Base-by-base conservation (phyloP, 495 filamentous ascomycete species). In the Aspergillus mulundensis region DNA sequence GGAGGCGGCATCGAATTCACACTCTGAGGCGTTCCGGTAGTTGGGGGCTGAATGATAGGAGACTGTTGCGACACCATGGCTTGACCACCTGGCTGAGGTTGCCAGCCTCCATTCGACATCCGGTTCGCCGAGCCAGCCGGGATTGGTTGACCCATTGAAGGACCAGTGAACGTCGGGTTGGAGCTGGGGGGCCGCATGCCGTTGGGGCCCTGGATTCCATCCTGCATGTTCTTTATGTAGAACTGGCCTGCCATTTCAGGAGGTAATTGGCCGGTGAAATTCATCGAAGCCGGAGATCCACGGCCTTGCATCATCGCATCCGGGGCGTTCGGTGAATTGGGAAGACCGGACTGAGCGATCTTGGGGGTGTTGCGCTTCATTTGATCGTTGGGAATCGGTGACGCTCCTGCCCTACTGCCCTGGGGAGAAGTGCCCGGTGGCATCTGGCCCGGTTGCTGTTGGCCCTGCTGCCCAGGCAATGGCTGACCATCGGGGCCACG, bases 321-420 rank as follows among this genome's bases (percentile, higher is more conserved):
- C 56, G 87, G 90, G 2, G 90, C 87, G 61, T 92, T 81, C 10
- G 94, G 92, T 24, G 92, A 96, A 21, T 84, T 85, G 43, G 91
- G 91, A 21, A 84, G 67, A 55, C 85, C 86, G 42, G 79, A 78
- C 51, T 86, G 84, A 62, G 81, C 81, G 79, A 96, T 89, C 72
- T 95, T 92, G n/a, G 91, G 90, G 16, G 89, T 91, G 50, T 86
- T 85, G 44, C 91, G 84, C 76, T 91, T 94, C 80, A 92, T 91
- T 70, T 91, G 87, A 36, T 96, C 94, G 21, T 79, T 79, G 7
- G 94, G 92, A 62, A 91, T 93, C 50, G 94, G 94, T 14, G 94
- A 97, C 23, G 90, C 84, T 44, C 88, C 92, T 51, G 85, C 81
- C 64, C 93, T 80, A 61, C 82, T 86, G 34, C 88, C 90, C 61